Conservation (phyloP, 169 alveolate species). For the Plasmodium knowlesi region DNA sequence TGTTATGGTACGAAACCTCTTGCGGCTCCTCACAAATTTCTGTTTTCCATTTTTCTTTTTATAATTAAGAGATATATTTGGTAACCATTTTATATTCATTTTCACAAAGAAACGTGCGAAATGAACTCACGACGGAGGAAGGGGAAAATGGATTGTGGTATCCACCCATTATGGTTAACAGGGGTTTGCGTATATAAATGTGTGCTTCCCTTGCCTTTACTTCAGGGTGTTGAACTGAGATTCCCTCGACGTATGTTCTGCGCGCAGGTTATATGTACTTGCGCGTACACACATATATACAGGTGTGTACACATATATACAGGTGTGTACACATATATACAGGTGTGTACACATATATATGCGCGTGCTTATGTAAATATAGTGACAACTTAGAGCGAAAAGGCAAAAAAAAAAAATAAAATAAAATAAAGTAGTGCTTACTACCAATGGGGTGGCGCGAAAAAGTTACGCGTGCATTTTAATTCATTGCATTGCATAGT, state of each 20-base stretch:
- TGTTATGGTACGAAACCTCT: slow-evolving; percentile 85
- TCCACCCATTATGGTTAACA: neutral
- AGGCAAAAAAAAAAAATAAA: neutral
- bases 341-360: neutral
- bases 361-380: neutral
- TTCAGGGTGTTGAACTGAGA: neutral
- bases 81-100: slow-evolving; percentile 61
- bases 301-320: neutral
- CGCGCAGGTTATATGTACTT: neutral
- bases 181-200: neutral
- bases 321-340: too few relatives aligned
- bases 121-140: neutral
- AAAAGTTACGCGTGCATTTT: neutral
- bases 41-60: slow-evolving; percentile 35
- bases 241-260: neutral
- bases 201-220: neutral
- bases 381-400: neutral
- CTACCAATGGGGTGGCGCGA: neutral
- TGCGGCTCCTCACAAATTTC: slow-evolving; percentile 77
- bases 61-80: slow-evolving; percentile 33
- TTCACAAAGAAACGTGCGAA: slow-evolving; percentile 22
- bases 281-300: neutral
- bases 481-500: neutral
- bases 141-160: neutral
- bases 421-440: neutral